phyloP scores from a whole-genome alignment of 805 yeast genomes.

The Ogataea nakhonphanomensis region DNA sequence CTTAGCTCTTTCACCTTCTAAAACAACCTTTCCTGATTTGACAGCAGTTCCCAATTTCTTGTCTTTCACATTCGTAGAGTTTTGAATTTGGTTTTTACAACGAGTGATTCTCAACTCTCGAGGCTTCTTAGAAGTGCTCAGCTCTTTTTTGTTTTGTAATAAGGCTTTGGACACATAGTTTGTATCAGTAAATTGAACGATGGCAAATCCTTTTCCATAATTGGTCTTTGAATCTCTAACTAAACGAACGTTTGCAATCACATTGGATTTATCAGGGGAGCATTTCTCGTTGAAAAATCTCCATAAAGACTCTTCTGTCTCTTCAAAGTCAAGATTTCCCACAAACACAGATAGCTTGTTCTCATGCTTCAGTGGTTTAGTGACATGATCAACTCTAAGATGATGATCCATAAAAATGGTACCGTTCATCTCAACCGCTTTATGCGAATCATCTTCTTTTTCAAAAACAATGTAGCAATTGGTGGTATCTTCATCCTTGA shows the following conservation, averaged over 20 bases:
- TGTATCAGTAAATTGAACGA: conserved; percentile 80
- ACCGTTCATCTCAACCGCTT: conserved; percentile 58
- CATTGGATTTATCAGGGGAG: conserved; percentile 34
- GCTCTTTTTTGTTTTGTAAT: conserved; percentile 66
- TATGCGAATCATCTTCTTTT: conserved; percentile 45
- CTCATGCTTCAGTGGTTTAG: conserved; percentile 86
- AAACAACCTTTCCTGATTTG: conserved; percentile 53
- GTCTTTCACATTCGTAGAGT: conserved; percentile 36
- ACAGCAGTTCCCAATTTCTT: conserved; percentile 72
- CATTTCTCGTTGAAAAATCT: conserved; percentile 57
- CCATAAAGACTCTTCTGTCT: conserved; percentile 87
- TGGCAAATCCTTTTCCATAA: conserved; percentile 96
- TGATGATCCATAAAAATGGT: conserved; percentile 67
- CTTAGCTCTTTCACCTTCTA: conserved; percentile 78
- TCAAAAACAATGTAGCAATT: conserved; percentile 86
- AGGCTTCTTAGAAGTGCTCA: conserved; percentile 36
- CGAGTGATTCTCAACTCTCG: conserved; percentile 77
- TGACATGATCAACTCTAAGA: conserved; percentile 86
- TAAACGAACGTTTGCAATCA: conserved; percentile 82
- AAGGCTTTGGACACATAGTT: conserved; percentile 78
- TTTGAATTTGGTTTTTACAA: conserved; percentile 41
- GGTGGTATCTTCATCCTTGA: conserved; percentile 73
- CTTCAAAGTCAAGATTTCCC: conserved; percentile 93
- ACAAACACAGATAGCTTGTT: conserved; percentile 82
- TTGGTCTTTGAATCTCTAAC: conserved; percentile 92